Evolutionary conservation across 441 rosid genomes (phyloP).

Genomic region (Euphorbia schlechtendalii): DNA sequence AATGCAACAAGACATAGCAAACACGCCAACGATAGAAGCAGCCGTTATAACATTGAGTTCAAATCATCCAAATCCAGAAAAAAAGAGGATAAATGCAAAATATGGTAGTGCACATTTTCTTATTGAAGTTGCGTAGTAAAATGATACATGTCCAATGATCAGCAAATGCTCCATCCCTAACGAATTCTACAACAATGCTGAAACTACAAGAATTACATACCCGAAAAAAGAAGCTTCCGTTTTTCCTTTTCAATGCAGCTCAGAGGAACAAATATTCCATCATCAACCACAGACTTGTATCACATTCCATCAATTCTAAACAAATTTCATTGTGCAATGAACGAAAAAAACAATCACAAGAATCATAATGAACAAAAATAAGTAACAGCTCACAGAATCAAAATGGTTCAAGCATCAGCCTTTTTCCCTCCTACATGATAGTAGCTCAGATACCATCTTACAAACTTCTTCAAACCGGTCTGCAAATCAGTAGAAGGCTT

Average conservation of each 20-base stretch:
- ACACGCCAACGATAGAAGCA: not conserved
- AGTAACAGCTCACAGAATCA: slow-evolving; percentile 27
- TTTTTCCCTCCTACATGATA: slow-evolving; percentile 51
- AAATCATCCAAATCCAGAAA: slow-evolving; percentile 4
- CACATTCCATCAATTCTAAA: slow-evolving; percentile 29
- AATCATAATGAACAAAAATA: slow-evolving; percentile 41
- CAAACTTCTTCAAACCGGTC: too few species aligned
- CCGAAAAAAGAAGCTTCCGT: slow-evolving; percentile 28
- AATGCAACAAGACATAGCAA: not conserved
- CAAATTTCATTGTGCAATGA: slow-evolving; percentile 26
- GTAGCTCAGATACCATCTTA: slow-evolving; percentile 30
- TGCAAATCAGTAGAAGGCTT: too few species aligned
- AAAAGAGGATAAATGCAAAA: not conserved
- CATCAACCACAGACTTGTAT: slow-evolving; percentile 36
- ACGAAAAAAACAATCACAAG: slow-evolving; percentile 38
- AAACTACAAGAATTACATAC: slow-evolving; percentile 49
- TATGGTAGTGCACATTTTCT: slow-evolving; percentile 14
- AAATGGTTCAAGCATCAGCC: slow-evolving; percentile 42
- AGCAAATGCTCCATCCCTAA: slow-evolving; percentile 41
- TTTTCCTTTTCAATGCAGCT: slow-evolving; percentile 29
- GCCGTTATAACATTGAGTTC: too few species aligned
- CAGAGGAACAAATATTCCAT: slow-evolving; percentile 26
- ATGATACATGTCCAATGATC: slow-evolving; percentile 45
- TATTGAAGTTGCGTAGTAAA: slow-evolving; percentile 41
- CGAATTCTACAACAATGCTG: slow-evolving; percentile 37